Base-by-base conservation (phyloP, 2,329 filamentous ascomycete species). In the Rhinocladiella mackenziei region DNA sequence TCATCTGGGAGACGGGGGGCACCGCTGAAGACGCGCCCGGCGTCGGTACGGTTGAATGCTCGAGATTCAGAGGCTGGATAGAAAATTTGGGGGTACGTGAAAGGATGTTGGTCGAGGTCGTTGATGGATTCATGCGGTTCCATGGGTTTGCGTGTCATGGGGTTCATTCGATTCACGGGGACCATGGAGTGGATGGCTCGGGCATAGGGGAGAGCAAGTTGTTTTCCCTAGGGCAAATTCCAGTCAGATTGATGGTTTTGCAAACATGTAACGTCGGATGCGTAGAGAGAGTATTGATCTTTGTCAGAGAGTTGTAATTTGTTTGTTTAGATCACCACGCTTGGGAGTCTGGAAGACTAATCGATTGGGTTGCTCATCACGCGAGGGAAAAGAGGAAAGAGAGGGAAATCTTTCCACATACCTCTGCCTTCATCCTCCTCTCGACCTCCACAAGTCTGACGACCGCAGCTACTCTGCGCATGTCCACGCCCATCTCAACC, bases 281-380 rank as follows among this genome's bases (percentile, higher is more conserved):
- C n/a, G n/a, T n/a, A n/a, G n/a, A n/a, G n/a, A n/a, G n/a, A n/a
- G n/a, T n/a, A n/a, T n/a, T n/a, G n/a, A n/a, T n/a, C n/a, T n/a
- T n/a, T 58, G 41, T 87, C 83, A 87, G 83, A 83, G 79, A 83
- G 78, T 82, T 79, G 76, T 76, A 78, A 78, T 72, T 72, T 72
- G 78, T 76, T 84, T 91, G 91, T 56, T 54, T 59, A 65, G 67
- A 66, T 58, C 69, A 96, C 86, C 87, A 92, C 82, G 75, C 44
- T 65, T 81, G 65, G 72, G 67, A 81, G 89, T 97, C 89, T 95
- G 96, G 76, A 94, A 95, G 91, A 97, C 91, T 96, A 95, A 97
- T 96, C 91, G 91, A 80, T 82, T 80, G 72, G 65, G 76, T 79
- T 70, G 74, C 77, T 86, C 82, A 85, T 85, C 81, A 84, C 73